Percentiles rank a stretch among this genome's conserved stretches.
phyloP scores from a whole-genome alignment of 768 basidiomycete genomes.

The Auriscalpium microsporum region DNA sequence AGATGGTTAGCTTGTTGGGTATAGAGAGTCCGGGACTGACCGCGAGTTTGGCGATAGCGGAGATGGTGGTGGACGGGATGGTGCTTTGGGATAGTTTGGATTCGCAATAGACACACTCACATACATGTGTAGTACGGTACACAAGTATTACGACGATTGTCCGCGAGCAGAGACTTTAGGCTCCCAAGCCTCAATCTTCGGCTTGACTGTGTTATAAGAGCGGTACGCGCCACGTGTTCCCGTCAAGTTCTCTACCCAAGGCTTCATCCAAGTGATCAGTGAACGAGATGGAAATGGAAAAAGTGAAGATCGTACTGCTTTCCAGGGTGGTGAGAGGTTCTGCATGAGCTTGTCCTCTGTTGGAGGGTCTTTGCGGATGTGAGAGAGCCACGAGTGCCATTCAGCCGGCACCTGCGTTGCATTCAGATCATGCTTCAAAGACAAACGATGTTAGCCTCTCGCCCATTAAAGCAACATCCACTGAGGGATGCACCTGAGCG shows the following conservation, averaged over 20 bases:
- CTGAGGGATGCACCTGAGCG: conserved; percentile 50
- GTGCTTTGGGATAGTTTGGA: conserved; percentile 19
- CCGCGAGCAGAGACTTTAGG: conserved; percentile 55
- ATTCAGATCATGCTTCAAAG: conserved; percentile 66
- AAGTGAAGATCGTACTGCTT: conserved; percentile 44
- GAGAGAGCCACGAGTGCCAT: conserved; percentile 94
- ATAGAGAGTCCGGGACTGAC: conserved; percentile 94
- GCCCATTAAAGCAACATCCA: neutral
- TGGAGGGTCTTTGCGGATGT: conserved; percentile 82
- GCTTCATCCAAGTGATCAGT: conserved; percentile 32
- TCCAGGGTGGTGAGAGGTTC: conserved; percentile 67
- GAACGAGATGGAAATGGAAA: neutral
- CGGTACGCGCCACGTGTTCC: conserved; percentile 89
- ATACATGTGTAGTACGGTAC: neutral
- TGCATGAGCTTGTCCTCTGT: conserved; percentile 65
- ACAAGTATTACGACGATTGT: conserved; percentile 10
- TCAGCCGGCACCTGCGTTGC: conserved; percentile 92
- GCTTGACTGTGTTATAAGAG: conserved; percentile 77
- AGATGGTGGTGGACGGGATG: conserved; percentile 64
- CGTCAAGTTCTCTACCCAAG: conserved; percentile 82
- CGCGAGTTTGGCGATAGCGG: conserved; percentile 77
- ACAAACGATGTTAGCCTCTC: neutral
- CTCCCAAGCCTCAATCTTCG: conserved; percentile 81
- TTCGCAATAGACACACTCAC: conserved; percentile 3
- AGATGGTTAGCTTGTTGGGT: conserved; percentile 79